These are phyloP conservation scores for Podospora pseudoanserina DNA, from an alignment of 495 filamentous ascomycete species.

Conservation along the genomic window DNA sequence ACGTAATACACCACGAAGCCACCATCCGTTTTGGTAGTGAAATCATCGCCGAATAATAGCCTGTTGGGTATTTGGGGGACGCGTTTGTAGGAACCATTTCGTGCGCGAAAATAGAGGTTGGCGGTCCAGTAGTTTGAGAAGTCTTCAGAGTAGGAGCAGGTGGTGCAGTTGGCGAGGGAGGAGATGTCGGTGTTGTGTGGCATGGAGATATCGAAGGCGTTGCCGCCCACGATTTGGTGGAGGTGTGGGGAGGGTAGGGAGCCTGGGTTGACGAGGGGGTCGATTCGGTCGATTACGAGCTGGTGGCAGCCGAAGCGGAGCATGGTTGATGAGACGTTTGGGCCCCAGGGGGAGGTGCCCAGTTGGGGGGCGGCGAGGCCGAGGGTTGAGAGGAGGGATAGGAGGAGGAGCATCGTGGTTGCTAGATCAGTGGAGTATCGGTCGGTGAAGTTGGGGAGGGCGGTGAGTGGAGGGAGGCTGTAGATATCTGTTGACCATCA, in stretches of 20 bases:
- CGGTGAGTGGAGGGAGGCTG: too few species aligned
- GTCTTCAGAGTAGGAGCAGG: constrained; percentile 37
- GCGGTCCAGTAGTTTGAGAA: constrained; percentile 48
- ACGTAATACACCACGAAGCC: constrained; percentile 47
- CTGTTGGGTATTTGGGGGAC: constrained; percentile 40
- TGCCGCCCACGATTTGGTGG: constrained; percentile 39
- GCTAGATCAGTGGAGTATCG: too few species aligned
- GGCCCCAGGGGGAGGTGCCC: background rate
- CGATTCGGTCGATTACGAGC: constrained; percentile 38
- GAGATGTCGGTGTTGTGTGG: constrained; percentile 32
- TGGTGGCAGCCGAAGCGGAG: constrained; percentile 43
- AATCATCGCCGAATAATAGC: constrained; percentile 36
- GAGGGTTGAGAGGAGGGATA: background rate
- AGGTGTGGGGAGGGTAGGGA: constrained; percentile 36
- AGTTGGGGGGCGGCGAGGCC: background rate
- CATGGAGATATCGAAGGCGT: constrained; percentile 38
- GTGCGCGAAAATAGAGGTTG: constrained; percentile 40
- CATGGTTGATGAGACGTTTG: constrained; percentile 13
- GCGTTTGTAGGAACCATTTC: constrained; percentile 40
- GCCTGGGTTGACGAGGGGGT: constrained; percentile 39
- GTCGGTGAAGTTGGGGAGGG: too few species aligned
- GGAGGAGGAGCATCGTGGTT: background rate
- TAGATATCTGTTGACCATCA: too few species aligned
- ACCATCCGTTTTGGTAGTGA: constrained; percentile 38
- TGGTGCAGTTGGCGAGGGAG: constrained; percentile 32